Base-by-base conservation (phyloP, 495 filamentous ascomycete genomes). In the Amorphotheca resinae region DNA sequence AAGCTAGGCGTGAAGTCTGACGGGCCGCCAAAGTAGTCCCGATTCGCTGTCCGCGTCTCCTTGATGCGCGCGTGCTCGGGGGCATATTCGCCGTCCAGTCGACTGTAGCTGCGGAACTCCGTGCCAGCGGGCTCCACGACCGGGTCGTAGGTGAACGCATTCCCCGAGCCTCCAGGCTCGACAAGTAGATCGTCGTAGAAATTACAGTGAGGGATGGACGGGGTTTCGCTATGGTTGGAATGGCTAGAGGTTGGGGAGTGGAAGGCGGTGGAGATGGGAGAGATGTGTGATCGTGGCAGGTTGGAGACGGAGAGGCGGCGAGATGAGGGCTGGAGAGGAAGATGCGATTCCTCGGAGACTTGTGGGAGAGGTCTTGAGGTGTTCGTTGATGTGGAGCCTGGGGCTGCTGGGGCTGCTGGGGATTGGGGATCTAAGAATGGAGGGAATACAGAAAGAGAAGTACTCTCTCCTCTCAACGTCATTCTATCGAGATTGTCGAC, bases 391-490 rank as follows among this genome's bases (percentile, higher is more conserved):
- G 14, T 21, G 15, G 17, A 4, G 11, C 34, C 18, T 8, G 32
- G 9, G 9, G 14, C 11, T 21, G 34, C 18, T 8, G 34, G 15
- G 14, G 34, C 4, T 33, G 46, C 9, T 33, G 25, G 14, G 18
- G 8, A 15, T 16, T 31, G 20, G 33, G 22, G 42, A 34, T 3
- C 15, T 22, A 12, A 18, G 12, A 45, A 57, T 2, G 70, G 69
- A 15, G 70, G 68, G 9, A 70, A 68, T 4, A 68, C 72, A 14
- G 73, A 57, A 59, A 4, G 65, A 68, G 14, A 45, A 18, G 46
- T 63, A 64, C 21, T 64, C 50, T 23, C 42, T 58, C 67, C 68
- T 39, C 32, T 22, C 15, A 50, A 28, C 0, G 51, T 44, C 14
- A 64, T 64, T 21, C 58, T 54, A n/a, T 64, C 61, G 1, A 65